Evolutionary conservation across 1,284 basidiomycete genomes (phyloP).

Genomic region (Microbotryomycetes sp.): DNA sequence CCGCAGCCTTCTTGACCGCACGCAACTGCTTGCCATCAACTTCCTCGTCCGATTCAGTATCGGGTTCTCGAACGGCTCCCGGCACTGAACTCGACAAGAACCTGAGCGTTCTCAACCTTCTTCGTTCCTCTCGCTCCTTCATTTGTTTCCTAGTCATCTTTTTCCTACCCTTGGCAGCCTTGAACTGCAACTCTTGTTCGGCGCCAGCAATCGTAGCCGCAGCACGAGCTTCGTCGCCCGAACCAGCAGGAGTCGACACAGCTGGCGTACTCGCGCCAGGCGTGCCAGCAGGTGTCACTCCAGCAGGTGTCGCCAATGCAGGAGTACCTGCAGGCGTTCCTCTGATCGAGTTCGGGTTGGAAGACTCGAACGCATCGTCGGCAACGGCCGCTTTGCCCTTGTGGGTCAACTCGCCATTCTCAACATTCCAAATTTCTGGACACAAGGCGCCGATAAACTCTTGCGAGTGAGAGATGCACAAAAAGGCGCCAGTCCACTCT

Average conservation of each 20-base stretch:
- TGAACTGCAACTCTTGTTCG: conserved; percentile 25
- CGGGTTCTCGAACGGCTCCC: conserved; percentile 52
- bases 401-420: conserved; percentile 67
- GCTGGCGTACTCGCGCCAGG: conserved; percentile 44
- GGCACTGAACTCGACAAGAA: conserved; percentile 59
- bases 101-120: conserved; percentile 58
- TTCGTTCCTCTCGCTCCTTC: conserved; percentile 50
- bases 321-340: conserved; percentile 49
- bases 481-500: conserved; percentile 92
- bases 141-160: conserved; percentile 82
- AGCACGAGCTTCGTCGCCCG: conserved; percentile 42
- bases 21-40: conserved; percentile 3
- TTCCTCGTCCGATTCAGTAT: conserved; percentile 37
- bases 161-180: conserved; percentile 70
- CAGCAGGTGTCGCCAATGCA: conserved; percentile 46
- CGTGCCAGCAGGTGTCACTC: conserved; percentile 49
- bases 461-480: conserved; percentile 90
- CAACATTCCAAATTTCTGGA: conserved; percentile 59
- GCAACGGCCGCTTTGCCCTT: conserved; percentile 79
- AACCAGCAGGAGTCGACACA: conserved; percentile 43
- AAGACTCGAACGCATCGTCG: conserved; percentile 60
- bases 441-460: conserved; percentile 81
- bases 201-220: conserved; percentile 26
- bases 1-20: background rate
- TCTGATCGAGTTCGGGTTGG: conserved; percentile 48